Evolutionary conservation across 306 rosid species (phyloP), one percentile per base, ranked within the genome.

Genomic region (Rubus idaeus): DNA sequence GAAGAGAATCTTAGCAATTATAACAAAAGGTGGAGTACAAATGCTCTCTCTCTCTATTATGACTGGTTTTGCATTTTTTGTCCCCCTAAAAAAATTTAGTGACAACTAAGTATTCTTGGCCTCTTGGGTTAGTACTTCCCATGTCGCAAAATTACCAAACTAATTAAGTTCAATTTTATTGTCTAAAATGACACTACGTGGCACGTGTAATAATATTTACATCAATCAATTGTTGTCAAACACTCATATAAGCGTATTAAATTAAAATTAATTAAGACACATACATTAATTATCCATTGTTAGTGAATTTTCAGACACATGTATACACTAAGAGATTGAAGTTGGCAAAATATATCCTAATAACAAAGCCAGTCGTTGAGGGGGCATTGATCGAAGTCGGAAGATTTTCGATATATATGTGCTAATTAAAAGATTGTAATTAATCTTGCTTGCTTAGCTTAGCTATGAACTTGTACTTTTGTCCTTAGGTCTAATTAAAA

Each of bases 341-440:
- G 26, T 23, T 23, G 26, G 26, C 26, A 23, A 23, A 23, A 23
- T 23, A 23, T 23, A 23, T 23, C 26, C 26, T 23, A 23, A 23
- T 23, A 23, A 23, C 26, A 23, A 23, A 23, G 26, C 26, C 26
- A 23, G 26, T 23, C 26, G 26, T 23, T 23, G 26, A 23, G 26
- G 26, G 26, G 26, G 26, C 1, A 23, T 23, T 23, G 26, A 23
- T 23, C 1, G 26, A 23, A 23, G 26, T 23, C 26, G 26, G 26
- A 23, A 30, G 35, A 30, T 30, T 30, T 30, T 30, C 35, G 45
- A 74, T 58, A 44, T 12, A 20, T 74, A 74, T 58, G 11, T n/a
- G 51, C 50, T 39, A 41, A 41, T n/a, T 4, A 5, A 74, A 44
- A 74, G 57, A 74, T 60, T 16, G 68, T 23, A 20, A 73, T 73